Conservation (phyloP, 2,329 filamentous ascomycete species). For the Xylaria sp. region DNA sequence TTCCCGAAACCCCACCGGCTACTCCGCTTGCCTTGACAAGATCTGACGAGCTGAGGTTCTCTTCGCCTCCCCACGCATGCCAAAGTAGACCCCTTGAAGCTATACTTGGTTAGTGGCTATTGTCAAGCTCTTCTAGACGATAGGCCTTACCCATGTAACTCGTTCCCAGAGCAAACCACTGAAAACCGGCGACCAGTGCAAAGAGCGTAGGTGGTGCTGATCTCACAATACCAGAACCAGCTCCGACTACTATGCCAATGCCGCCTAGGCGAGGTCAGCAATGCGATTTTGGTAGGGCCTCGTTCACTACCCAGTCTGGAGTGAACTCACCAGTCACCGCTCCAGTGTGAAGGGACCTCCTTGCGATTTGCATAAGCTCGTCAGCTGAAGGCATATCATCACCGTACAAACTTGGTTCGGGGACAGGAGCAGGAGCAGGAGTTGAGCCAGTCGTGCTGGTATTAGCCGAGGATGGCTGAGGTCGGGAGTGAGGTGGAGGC, state of each 20-base stretch:
- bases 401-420: slow-evolving; percentile 4
- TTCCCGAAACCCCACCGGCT: slow-evolving; percentile 70
- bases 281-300: slow-evolving; percentile 6
- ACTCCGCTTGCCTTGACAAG: slow-evolving; percentile 68
- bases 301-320: slow-evolving; percentile 1
- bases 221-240: slow-evolving; percentile 71
- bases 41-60: slow-evolving; percentile 59
- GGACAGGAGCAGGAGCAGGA: not conserved
- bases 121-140: not conserved
- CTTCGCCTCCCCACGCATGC: slow-evolving; percentile 52
- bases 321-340: slow-evolving; percentile 30
- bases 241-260: slow-evolving; percentile 65
- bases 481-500: slow-evolving; percentile 14
- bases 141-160: slow-evolving; percentile 70
- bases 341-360: slow-evolving; percentile 35
- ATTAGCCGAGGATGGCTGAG: slow-evolving; percentile 12
- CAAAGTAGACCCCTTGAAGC: slow-evolving; percentile 53
- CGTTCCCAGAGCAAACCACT: slow-evolving; percentile 79
- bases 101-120: slow-evolving; percentile 33
- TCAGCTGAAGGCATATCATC: slow-evolving; percentile 28
- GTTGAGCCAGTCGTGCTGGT: too few species aligned
- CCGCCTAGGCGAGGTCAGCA: slow-evolving; percentile 46
- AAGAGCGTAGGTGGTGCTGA: slow-evolving; percentile 70
- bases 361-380: slow-evolving; percentile 32
- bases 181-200: slow-evolving; percentile 71